Evolutionary conservation across 2,329 filamentous ascomycete species (phyloP).

Genomic region (Diplodia intermedia): DNA sequence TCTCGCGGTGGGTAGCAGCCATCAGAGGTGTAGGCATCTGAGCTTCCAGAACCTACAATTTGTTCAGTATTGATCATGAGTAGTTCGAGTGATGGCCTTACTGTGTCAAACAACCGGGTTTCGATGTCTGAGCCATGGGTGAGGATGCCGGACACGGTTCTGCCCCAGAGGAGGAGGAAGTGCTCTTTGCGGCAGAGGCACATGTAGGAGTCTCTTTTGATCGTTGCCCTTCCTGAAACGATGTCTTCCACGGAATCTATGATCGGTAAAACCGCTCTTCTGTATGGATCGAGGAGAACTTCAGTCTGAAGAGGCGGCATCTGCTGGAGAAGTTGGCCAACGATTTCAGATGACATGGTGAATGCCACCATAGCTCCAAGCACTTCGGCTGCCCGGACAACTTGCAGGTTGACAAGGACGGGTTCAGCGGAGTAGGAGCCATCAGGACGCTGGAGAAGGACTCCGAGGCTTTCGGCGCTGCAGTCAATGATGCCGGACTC

Average conservation of each 20-base stretch:
- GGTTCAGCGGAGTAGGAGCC: slow-evolving; percentile 53
- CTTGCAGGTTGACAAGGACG: slow-evolving; percentile 43
- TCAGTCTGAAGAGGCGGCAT: slow-evolving; percentile 49
- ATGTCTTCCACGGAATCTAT: slow-evolving; percentile 50
- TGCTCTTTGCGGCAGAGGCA: slow-evolving; percentile 54
- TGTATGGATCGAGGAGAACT: slow-evolving; percentile 37
- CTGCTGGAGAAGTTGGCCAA: slow-evolving; percentile 50
- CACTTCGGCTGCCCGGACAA: slow-evolving; percentile 50
- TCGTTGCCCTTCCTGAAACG: slow-evolving; percentile 47
- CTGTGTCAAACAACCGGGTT: slow-evolving; percentile 24
- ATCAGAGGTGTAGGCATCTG: slow-evolving; percentile 34
- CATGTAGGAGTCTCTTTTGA: slow-evolving; percentile 51
- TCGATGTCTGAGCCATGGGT: slow-evolving; percentile 46
- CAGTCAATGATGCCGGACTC: slow-evolving; percentile 40
- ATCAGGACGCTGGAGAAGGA: slow-evolving; percentile 20
- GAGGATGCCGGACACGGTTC: slow-evolving; percentile 52
- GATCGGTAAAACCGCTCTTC: slow-evolving; percentile 47
- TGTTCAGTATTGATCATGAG: background rate
- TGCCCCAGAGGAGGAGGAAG: slow-evolving; percentile 54
- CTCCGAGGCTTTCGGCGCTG: slow-evolving; percentile 36
- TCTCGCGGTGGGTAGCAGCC: background rate
- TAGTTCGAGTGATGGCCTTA: background rate
- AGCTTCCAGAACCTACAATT: slow-evolving; percentile 37
- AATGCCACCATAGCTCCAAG: slow-evolving; percentile 53
- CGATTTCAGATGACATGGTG: slow-evolving; percentile 55